Conservation (phyloP, 192 early-diverging fungal genomes). For the Chytriomyces hyalinus region DNA sequence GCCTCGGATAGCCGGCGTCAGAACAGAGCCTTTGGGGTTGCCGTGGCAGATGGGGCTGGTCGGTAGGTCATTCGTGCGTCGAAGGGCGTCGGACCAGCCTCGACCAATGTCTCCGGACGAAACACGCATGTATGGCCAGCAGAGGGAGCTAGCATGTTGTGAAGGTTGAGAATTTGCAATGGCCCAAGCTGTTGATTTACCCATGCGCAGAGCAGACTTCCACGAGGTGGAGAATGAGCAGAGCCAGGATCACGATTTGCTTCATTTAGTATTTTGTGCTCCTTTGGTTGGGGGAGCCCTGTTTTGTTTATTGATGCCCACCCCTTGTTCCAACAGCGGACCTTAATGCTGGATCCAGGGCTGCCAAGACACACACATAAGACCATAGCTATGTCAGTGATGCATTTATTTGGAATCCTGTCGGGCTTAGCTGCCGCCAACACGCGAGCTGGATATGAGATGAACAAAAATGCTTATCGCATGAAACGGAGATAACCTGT, state of each 20-base stretch:
- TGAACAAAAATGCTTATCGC: constrained; percentile 19
- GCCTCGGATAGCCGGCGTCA: neutral
- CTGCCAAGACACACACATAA: neutral
- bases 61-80: constrained; percentile 1
- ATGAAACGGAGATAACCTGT: constrained; percentile 44
- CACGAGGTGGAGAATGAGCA: neutral
- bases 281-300: neutral
- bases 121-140: constrained; percentile 20
- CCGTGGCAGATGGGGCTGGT: constrained; percentile 18
- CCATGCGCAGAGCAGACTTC: neutral
- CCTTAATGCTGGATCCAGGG: neutral
- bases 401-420: neutral
- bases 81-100: neutral
- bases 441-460: neutral
- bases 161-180: neutral
- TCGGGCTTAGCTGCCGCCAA: neutral
- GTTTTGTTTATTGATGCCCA: neutral
- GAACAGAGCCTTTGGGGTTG: neutral
- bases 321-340: neutral
- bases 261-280: neutral
- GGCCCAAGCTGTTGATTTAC: neutral
- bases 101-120: constrained; percentile 4
- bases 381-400: neutral
- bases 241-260: neutral
- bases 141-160: neutral